Conservation (phyloP, 257 asterid genomes). For the Nicotiana obtusifolia region DNA sequence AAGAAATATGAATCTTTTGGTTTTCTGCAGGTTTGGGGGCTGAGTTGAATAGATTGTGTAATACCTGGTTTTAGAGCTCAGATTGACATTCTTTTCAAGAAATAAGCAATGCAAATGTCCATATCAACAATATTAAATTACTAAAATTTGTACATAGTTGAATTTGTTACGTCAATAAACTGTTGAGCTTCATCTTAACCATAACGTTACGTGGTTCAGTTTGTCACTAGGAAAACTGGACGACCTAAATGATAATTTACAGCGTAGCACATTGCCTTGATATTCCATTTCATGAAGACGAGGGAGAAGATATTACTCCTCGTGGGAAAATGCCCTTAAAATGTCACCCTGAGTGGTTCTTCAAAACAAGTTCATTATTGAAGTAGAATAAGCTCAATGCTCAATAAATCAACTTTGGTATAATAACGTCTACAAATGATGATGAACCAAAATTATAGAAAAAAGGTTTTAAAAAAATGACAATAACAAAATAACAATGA, state of each 20-base stretch:
- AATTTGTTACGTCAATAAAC: neutral
- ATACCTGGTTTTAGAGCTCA: neutral
- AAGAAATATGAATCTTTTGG: neutral
- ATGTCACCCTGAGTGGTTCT: no score
- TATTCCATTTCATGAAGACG: no score
- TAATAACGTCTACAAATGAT: no score
- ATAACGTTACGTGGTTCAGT: neutral
- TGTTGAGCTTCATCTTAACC: neutral
- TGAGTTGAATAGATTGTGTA: constrained; percentile 34
- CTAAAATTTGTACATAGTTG: neutral
- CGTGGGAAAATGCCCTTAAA: no score
- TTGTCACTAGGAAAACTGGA: neutral
- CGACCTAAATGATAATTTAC: neutral
- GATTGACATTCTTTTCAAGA: neutral
- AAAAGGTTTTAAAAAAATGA: no score
- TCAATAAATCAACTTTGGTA: no score
- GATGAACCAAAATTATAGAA: no score
- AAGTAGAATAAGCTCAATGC: no score
- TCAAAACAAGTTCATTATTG: no score
- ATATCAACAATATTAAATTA: neutral
- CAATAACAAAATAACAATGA: no score
- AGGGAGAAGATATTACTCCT: no score
- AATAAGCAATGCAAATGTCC: neutral
- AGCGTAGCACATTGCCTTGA: no score
- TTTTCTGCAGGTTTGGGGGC: constrained; percentile 56